phyloP scores from a whole-genome alignment of 2,329 filamentous ascomycete genomes.

The Fusarium zealandicum region DNA sequence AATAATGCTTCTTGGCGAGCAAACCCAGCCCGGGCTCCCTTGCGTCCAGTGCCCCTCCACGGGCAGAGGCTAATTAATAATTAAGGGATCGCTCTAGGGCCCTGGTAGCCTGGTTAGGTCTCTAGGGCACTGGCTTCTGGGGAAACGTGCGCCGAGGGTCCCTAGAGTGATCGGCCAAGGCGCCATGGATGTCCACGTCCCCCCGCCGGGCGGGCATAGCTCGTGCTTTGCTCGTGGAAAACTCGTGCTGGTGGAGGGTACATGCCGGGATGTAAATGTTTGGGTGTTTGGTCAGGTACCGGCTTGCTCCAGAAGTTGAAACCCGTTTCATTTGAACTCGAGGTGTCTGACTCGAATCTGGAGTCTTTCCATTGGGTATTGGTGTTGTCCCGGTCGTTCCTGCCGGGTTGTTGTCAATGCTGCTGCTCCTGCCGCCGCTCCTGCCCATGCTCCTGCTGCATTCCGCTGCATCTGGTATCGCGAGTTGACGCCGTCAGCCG shows the following conservation, averaged over 20 bases:
- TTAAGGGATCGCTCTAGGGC: slow-evolving; percentile 8
- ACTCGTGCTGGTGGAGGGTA: slow-evolving; percentile 18
- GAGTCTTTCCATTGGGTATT: background rate
- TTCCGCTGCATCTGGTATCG: slow-evolving; percentile 16
- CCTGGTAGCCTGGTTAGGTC: slow-evolving; percentile 7
- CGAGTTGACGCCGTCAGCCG: slow-evolving; percentile 9
- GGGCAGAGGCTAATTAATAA: slow-evolving; percentile 7
- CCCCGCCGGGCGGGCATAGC: slow-evolving; percentile 21
- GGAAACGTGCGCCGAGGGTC: slow-evolving; percentile 14
- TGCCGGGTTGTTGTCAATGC: slow-evolving; percentile 4
- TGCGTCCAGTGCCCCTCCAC: slow-evolving; percentile 3
- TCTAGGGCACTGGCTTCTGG: slow-evolving; percentile 18
- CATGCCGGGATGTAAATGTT: slow-evolving; percentile 14
- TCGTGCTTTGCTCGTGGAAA: slow-evolving; percentile 24
- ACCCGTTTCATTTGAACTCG: background rate
- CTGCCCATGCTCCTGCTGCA: background rate
- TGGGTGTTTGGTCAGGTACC: slow-evolving; percentile 10
- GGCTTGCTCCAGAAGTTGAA: background rate
- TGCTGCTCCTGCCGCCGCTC: background rate
- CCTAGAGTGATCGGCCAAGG: slow-evolving; percentile 27
- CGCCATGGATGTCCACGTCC: slow-evolving; percentile 14
- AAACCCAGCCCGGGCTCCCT: background rate
- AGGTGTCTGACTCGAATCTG: slow-evolving; percentile 15
- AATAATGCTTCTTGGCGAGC: background rate
- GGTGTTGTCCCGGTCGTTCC: background rate